Base-by-base conservation (phyloP, 1,284 basidiomycete genomes). In the Erythrobasidium hasegawianum region DNA sequence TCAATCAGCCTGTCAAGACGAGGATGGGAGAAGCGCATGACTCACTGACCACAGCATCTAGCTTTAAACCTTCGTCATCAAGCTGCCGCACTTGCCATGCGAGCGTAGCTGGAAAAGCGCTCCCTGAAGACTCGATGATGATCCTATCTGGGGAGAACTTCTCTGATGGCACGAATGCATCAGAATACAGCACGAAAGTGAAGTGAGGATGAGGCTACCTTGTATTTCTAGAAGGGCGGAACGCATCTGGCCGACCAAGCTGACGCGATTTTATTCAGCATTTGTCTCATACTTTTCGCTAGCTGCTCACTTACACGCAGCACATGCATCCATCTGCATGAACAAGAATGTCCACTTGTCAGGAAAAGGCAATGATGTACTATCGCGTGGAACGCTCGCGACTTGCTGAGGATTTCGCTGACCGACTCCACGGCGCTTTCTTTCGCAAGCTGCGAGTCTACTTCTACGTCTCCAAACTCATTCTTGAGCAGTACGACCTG, bases 61-160 rank as follows among this genome's bases (percentile, higher is more conserved):
- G 81, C 75, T 85, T 86, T 73, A 95, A 83, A 58, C 86, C 88
- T 73, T 88, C 84, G 41, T 82, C 82, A 76, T 91, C 90, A 27
- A 95, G 81, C 75, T 92, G 87, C 55, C 89, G 86, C 67, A 95
- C 90, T 75, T 93, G 91, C 73, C 94, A 89, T 0, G 91, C 90
- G 27, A 95, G 81, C 0, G 90, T 93, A 2, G 91, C 91, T 13
- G 91, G 88, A 72, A 90, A 90, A 1, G 88, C 88, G 8, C 90
- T 93, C 10, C 91, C 90, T 88, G 89, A 92, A 81, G 88, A 90
- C 79, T 95, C 91, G 71, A 95, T 89, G 73, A 95, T 87, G 72
- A 95, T 92, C 52, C 91, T 81, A 77, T 95, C 89, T 1, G 90
- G 90, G 40, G 80, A 79, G 76, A 83, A 90, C 71, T 85, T 89